Conservation (phyloP, 2,329 filamentous ascomycete species). For the Capronia coronata region DNA sequence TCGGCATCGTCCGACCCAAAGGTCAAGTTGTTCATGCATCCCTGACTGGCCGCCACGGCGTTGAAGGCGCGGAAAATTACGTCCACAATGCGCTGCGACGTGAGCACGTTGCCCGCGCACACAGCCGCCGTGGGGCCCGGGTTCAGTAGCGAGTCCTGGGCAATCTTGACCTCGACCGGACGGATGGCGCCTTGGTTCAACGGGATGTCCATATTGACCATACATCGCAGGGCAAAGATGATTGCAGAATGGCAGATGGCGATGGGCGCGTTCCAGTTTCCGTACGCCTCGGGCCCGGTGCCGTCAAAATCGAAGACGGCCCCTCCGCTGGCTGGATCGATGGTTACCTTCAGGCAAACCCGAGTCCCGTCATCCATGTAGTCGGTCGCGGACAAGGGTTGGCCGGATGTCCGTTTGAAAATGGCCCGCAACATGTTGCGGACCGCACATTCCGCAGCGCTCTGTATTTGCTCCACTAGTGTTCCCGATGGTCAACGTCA, state of each 20-base stretch:
- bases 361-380: constrained; percentile 40
- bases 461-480: constrained; percentile 34
- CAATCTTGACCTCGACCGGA: constrained; percentile 29
- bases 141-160: constrained; percentile 29
- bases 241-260: constrained; percentile 36
- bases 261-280: constrained; percentile 36
- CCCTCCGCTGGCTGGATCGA: constrained; percentile 31
- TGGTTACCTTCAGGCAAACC: constrained; percentile 33
- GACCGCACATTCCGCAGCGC: constrained; percentile 34
- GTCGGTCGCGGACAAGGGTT: constrained; percentile 32
- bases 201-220: constrained; percentile 31
- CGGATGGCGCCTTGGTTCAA: constrained; percentile 32
- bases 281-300: constrained; percentile 34
- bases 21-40: constrained; percentile 30
- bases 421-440: constrained; percentile 31
- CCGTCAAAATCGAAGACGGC: constrained; percentile 39
- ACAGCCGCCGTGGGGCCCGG: constrained; percentile 30
- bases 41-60: constrained; percentile 29
- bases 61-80: constrained; percentile 34
- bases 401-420: constrained; percentile 15
- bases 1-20: constrained; percentile 27
- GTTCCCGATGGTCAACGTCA: neutral
- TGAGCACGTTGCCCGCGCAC: constrained; percentile 29
- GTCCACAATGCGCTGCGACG: constrained; percentile 32
- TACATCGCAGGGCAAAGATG: constrained; percentile 31